phyloP scores from a whole-genome alignment of 805 yeast species.

The Sungouiella blattae region DNA sequence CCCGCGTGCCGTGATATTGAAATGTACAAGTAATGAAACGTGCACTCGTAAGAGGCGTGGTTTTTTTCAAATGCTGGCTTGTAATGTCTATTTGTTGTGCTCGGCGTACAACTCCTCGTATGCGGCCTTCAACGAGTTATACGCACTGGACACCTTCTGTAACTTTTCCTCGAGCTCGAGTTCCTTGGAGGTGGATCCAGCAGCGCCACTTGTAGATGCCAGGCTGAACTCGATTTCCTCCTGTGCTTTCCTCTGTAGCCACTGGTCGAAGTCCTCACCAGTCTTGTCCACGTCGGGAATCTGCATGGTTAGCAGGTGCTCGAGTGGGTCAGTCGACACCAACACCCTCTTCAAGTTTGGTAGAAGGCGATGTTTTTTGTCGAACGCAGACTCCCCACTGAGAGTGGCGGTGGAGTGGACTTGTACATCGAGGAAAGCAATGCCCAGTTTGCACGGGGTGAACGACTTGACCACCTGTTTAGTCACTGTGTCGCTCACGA shows the following conservation, averaged over 20 bases:
- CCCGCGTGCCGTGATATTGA: no score
- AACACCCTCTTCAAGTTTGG: constrained; percentile 65
- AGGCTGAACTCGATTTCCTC: constrained; percentile 49
- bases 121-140: constrained; percentile 53
- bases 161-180: constrained; percentile 44
- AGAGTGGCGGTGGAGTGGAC: constrained; percentile 19
- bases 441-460: constrained; percentile 35
- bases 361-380: constrained; percentile 44
- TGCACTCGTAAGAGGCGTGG: no score
- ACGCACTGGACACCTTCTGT: constrained; percentile 52
- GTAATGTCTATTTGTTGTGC: constrained; percentile 38
- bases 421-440: constrained; percentile 26
- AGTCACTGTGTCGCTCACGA: constrained; percentile 64
- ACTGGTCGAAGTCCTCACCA: constrained; percentile 42
- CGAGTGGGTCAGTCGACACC: constrained; percentile 34
- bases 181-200: constrained; percentile 16
- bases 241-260: constrained; percentile 44
- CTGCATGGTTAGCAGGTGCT: constrained; percentile 43
- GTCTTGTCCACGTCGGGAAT: constrained; percentile 24
- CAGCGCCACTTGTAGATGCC: not conserved
- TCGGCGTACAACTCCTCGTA: constrained; percentile 57
- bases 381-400: constrained; percentile 14
- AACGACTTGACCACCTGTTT: constrained; percentile 64
- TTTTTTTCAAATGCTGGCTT: no score
- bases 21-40: no score